These are phyloP conservation scores for Sporisorium scitamineum DNA, from an alignment of 1,284 basidiomycete species.

Conservation along the genomic window DNA sequence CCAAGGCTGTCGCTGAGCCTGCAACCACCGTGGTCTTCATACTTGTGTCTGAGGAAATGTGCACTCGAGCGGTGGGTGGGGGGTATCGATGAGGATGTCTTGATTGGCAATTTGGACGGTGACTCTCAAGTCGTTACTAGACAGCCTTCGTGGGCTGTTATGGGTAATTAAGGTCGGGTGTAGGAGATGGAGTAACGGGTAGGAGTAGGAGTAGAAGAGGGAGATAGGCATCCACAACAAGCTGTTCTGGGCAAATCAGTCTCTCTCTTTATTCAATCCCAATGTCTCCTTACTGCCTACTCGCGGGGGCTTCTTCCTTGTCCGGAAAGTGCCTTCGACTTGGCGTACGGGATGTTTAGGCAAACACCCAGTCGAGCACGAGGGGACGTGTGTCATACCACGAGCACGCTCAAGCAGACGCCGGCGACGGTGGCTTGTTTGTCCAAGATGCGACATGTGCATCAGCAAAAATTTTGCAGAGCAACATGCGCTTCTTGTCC, in stretches of 20 bases:
- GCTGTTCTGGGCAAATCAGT: background rate
- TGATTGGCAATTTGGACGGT: background rate
- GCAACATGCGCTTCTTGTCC: background rate
- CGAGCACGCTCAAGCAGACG: background rate
- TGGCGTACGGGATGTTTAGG: slow-evolving; percentile 12
- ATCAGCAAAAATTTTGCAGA: background rate
- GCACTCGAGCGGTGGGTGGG: background rate
- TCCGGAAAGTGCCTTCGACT: slow-evolving; percentile 7
- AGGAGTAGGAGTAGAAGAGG: background rate
- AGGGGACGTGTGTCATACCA: too few relatives aligned
- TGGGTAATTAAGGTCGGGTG: background rate
- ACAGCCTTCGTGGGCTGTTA: background rate
- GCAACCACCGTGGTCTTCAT: slow-evolving; percentile 26
- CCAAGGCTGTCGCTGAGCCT: slow-evolving; percentile 27
- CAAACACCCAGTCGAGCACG: background rate
- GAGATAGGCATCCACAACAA: background rate
- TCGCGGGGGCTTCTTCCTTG: slow-evolving; percentile 1
- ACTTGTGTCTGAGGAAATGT: background rate
- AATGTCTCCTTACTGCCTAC: slow-evolving; percentile 9
- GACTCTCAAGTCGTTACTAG: background rate
- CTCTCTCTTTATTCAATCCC: slow-evolving; percentile 15
- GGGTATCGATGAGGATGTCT: background rate
- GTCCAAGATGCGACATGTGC: background rate
- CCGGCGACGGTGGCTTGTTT: slow-evolving; percentile 20
- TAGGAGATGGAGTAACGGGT: background rate